Evolutionary conservation across 257 asterid species (phyloP).

Genomic region (Buddleja alternifolia): DNA sequence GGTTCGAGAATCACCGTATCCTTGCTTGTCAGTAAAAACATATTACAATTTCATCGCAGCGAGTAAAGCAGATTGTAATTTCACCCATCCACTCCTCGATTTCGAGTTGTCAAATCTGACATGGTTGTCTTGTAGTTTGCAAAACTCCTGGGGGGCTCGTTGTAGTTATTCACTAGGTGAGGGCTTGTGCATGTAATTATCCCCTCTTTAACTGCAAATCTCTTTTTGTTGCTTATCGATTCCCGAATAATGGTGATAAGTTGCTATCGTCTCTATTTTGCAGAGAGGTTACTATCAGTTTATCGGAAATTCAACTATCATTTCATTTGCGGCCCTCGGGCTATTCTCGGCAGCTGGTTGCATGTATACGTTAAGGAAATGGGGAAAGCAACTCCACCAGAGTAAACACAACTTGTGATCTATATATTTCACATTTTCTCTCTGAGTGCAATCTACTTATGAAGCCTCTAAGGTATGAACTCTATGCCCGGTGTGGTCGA

Average conservation of each 20-base stretch:
- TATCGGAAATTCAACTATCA: slow-evolving; percentile 63
- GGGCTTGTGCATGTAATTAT: too few relatives aligned
- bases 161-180: too few relatives aligned
- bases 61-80: too few relatives aligned
- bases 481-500: slow-evolving; percentile 8
- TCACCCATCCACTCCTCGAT: too few relatives aligned
- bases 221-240: background rate
- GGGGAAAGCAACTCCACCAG: slow-evolving; percentile 78
- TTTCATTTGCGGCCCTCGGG: slow-evolving; percentile 56
- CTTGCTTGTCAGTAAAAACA: too few relatives aligned
- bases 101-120: too few relatives aligned
- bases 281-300: slow-evolving; percentile 66
- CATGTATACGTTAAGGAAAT: slow-evolving; percentile 67
- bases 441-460: background rate
- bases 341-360: slow-evolving; percentile 76
- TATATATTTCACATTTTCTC: background rate
- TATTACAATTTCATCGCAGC: too few relatives aligned
- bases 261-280: slow-evolving; percentile 31
- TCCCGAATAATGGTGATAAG: background rate
- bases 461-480: background rate
- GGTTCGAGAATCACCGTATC: too few relatives aligned
- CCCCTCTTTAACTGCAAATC: background rate
- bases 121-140: too few relatives aligned
- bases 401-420: slow-evolving; percentile 59
- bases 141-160: too few relatives aligned